phyloP scores from a whole-genome alignment of 2,329 filamentous ascomycete species.

The Colletotrichum camelliae region DNA sequence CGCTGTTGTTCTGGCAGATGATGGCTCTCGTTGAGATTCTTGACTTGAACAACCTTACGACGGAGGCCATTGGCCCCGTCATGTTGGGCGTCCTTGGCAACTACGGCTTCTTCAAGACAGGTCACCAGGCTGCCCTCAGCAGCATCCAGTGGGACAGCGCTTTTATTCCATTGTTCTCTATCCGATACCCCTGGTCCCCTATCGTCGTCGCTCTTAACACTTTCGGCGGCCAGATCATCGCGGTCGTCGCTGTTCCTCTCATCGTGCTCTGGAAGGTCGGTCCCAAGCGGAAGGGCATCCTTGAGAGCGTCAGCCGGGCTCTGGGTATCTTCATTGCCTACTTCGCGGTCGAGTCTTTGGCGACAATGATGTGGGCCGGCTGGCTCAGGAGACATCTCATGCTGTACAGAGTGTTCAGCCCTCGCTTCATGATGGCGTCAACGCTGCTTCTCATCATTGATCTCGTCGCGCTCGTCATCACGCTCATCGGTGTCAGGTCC shows the following conservation, averaged over 20 bases:
- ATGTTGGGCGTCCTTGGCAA: slow-evolving; percentile 87
- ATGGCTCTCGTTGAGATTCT: slow-evolving; percentile 75
- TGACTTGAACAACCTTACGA: slow-evolving; percentile 64
- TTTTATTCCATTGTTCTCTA: slow-evolving; percentile 83
- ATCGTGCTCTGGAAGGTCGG: slow-evolving; percentile 88
- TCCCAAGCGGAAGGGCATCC: slow-evolving; percentile 71
- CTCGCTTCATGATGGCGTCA: slow-evolving; percentile 85
- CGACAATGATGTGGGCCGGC: slow-evolving; percentile 90
- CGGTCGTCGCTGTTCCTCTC: slow-evolving; percentile 79
- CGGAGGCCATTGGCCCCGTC: slow-evolving; percentile 80
- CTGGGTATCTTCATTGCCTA: slow-evolving; percentile 80
- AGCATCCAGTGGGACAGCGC: slow-evolving; percentile 96
- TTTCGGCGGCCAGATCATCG: slow-evolving; percentile 87
- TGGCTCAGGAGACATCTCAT: slow-evolving; percentile 90
- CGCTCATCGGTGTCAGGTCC: slow-evolving; percentile 75
- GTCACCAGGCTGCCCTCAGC: slow-evolving; percentile 86
- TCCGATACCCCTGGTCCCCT: slow-evolving; percentile 90
- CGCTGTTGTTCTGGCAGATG: slow-evolving; percentile 85
- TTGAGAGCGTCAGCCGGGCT: slow-evolving; percentile 74
- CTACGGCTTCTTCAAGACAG: slow-evolving; percentile 97
- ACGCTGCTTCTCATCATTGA: slow-evolving; percentile 78
- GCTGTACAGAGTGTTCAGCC: slow-evolving; percentile 93
- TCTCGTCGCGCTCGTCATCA: slow-evolving; percentile 71
- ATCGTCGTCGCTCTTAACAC: slow-evolving; percentile 84
- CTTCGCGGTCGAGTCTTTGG: slow-evolving; percentile 81